Conservation (phyloP, 371 early-diverging fungal genomes). For the Mortierella sp. region DNA sequence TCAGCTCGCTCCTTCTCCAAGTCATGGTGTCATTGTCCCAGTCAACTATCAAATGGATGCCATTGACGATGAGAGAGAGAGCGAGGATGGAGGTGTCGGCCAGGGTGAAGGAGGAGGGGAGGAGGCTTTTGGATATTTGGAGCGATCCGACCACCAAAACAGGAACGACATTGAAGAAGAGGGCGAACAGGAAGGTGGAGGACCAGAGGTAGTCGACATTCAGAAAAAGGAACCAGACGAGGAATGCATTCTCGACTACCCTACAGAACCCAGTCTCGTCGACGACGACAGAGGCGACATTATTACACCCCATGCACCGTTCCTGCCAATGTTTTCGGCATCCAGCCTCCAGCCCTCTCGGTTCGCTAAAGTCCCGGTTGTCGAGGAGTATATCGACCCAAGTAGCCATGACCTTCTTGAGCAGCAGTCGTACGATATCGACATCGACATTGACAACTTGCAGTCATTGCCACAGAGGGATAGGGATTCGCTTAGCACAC, state of each 20-base stretch:
- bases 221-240: background rate
- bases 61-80: background rate
- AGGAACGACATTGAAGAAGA: background rate
- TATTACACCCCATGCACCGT: background rate
- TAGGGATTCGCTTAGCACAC: no score
- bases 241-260: background rate
- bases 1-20: background rate
- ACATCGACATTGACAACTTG: no score
- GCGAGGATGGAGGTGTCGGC: background rate
- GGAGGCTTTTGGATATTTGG: background rate
- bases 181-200: background rate
- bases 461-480: no score
- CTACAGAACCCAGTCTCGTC: background rate
- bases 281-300: background rate
- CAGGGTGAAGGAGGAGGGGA: background rate
- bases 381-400: background rate
- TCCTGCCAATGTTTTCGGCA: background rate
- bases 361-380: background rate
- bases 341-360: background rate
- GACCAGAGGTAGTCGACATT: background rate
- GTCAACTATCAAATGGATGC: background rate
- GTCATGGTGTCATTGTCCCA: background rate
- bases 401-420: background rate
- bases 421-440: background rate
- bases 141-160: background rate